These are phyloP conservation scores for thale cress (Arabidopsis thaliana) DNA, from an alignment of 345 rosid species.

Conservation along the genomic window DNA sequence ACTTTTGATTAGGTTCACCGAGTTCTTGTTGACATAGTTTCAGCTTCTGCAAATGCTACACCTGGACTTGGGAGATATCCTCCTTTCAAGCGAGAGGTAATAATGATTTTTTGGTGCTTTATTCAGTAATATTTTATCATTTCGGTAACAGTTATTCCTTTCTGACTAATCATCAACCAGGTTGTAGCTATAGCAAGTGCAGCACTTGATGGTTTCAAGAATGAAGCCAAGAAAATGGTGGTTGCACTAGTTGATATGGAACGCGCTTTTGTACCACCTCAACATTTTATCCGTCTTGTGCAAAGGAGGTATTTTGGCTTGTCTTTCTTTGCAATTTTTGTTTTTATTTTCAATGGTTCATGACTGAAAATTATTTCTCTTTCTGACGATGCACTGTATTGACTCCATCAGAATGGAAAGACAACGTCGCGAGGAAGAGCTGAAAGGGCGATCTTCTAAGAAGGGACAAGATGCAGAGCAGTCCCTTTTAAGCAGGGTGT, in stretches of 20 bases:
- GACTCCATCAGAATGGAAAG: slow-evolving; percentile 78
- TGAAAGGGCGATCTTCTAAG: slow-evolving; percentile 81
- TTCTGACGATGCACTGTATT: slow-evolving; percentile 10
- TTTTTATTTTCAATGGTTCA: slow-evolving; percentile 3
- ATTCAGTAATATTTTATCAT: slow-evolving; percentile 9
- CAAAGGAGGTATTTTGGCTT: slow-evolving; percentile 77
- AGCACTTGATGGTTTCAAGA: slow-evolving; percentile 93
- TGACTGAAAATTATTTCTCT: slow-evolving; percentile 19
- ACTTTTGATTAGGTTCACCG: slow-evolving; percentile 75
- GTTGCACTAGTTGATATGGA: slow-evolving; percentile 99
- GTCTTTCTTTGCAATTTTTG: slow-evolving; percentile 7
- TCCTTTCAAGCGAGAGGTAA: slow-evolving; percentile 95
- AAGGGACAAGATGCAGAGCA: slow-evolving; percentile 90
- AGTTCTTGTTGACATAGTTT: slow-evolving; percentile 86
- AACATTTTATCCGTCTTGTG: slow-evolving; percentile 96
- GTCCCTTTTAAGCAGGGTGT: slow-evolving; percentile 73
- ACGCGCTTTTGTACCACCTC: slow-evolving; percentile 99
- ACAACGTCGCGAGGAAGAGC: slow-evolving; percentile 96
- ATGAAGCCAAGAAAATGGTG: slow-evolving; percentile 94
- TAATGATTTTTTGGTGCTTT: slow-evolving; percentile 7
- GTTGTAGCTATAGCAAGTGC: slow-evolving; percentile 88
- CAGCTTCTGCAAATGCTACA: slow-evolving; percentile 90
- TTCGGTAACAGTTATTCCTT: slow-evolving; percentile 1
- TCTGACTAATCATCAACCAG: slow-evolving; percentile 48
- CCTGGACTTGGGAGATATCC: slow-evolving; percentile 99